phyloP scores from a whole-genome alignment of 2,329 filamentous ascomycete species.

The Huntiella omanensis region DNA sequence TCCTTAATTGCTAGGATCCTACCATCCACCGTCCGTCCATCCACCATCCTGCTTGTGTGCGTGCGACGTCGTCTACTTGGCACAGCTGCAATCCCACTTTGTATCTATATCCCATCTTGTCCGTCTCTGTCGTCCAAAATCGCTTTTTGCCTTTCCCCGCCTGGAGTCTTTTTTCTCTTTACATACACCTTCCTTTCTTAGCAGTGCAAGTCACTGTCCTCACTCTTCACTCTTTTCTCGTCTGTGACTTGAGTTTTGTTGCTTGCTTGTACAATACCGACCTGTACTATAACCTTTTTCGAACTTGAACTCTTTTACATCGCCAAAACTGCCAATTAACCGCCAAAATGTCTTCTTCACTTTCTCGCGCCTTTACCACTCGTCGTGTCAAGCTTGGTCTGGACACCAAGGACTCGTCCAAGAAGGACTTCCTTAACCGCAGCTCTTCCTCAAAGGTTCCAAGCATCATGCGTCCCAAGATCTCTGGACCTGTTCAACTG shows the following conservation, averaged over 20 bases:
- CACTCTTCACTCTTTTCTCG: slow-evolving; percentile 1
- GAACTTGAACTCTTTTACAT: neutral
- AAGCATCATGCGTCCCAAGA: slow-evolving; percentile 38
- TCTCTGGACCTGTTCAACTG: slow-evolving; percentile 72
- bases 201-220: slow-evolving; percentile 4
- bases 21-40: neutral
- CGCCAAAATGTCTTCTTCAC: slow-evolving; percentile 28
- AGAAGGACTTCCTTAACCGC: slow-evolving; percentile 23
- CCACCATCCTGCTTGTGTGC: no score
- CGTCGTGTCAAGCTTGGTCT: slow-evolving; percentile 38
- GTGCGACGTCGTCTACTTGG: no score
- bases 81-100: neutral
- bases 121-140: neutral
- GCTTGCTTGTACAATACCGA: neutral
- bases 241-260: slow-evolving; percentile 4
- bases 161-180: slow-evolving; percentile 4
- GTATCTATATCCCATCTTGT: neutral
- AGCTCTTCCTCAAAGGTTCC: slow-evolving; percentile 32
- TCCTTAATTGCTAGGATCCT: neutral
- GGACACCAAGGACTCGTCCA: slow-evolving; percentile 24
- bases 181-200: slow-evolving; percentile 7
- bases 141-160: neutral
- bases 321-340: slow-evolving; percentile 8
- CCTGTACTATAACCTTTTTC: slow-evolving; percentile 10
- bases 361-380: slow-evolving; percentile 55